phyloP scores from a whole-genome alignment of 306 rosid species.

The Heteromeles arbutifolia region DNA sequence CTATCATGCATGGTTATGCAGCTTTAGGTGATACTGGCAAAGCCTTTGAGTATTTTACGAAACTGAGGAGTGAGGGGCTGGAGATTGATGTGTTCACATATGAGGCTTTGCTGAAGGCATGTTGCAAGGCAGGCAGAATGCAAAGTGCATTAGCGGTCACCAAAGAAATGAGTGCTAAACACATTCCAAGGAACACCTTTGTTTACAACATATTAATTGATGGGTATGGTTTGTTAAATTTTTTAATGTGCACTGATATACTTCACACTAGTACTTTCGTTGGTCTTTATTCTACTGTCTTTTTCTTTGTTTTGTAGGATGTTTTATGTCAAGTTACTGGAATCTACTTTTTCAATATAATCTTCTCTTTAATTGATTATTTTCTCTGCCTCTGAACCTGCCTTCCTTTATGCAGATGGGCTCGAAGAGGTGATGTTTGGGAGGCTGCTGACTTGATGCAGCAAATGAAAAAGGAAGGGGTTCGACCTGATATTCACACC shows the following conservation, averaged over 20 bases:
- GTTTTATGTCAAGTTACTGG: neutral
- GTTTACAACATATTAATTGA: constrained; percentile 90
- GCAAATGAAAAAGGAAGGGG: constrained; percentile 79
- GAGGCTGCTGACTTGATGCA: constrained; percentile 98
- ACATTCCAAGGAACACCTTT: constrained; percentile 80
- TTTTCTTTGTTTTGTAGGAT: neutral
- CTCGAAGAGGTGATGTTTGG: constrained; percentile 97
- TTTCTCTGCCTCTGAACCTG: neutral
- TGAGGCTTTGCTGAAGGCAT: constrained; percentile 91
- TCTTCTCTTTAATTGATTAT: neutral
- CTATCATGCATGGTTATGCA: constrained; percentile 92
- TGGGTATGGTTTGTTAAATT: constrained; percentile 52
- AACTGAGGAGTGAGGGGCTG: constrained; percentile 73
- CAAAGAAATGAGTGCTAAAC: constrained; percentile 76
- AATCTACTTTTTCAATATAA: neutral
- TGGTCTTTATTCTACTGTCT: neutral
- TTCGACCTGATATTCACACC: constrained; percentile 84
- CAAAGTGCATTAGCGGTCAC: constrained; percentile 96
- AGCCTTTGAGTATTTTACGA: constrained; percentile 74
- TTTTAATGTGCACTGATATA: neutral
- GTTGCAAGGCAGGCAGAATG: constrained; percentile 98
- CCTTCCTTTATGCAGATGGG: constrained; percentile 57
- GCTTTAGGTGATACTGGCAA: constrained; percentile 87
- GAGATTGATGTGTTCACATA: constrained; percentile 78
- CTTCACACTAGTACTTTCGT: neutral